phyloP scores from a whole-genome alignment of 2,329 filamentous ascomycete genomes.

The Fusarium tanahbumbuense region DNA sequence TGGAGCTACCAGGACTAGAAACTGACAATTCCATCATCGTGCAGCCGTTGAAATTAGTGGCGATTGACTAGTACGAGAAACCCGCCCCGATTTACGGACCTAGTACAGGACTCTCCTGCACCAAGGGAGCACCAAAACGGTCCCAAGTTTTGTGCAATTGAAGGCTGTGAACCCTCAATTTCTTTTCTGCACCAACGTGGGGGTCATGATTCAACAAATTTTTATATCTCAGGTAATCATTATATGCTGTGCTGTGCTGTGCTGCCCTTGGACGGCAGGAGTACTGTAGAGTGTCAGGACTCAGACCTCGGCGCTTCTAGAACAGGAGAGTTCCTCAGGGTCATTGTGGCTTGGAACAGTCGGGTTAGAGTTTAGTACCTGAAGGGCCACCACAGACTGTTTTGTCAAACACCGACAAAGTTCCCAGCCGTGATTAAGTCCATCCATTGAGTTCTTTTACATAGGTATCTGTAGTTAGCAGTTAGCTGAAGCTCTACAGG shows the following conservation, averaged over 20 bases:
- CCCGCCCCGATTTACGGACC: constrained; percentile 17
- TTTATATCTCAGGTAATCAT: not conserved
- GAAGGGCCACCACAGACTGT: constrained; percentile 6
- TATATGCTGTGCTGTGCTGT: not conserved
- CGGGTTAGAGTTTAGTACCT: constrained; percentile 33
- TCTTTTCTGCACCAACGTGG: constrained; percentile 7
- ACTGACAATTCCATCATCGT: constrained; percentile 36
- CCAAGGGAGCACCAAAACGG: constrained; percentile 18
- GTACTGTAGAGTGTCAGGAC: not conserved
- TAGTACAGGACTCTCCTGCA: not conserved
- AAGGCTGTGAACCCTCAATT: constrained; percentile 11
- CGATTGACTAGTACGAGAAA: constrained; percentile 28
- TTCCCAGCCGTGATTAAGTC: not conserved
- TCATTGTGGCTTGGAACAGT: constrained; percentile 35
- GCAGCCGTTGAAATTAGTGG: constrained; percentile 44
- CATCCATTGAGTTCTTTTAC: not conserved
- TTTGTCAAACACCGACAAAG: not conserved
- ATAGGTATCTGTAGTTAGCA: not conserved
- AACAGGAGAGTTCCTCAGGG: constrained; percentile 26
- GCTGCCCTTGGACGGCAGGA: constrained; percentile 18
- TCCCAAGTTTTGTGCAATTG: not conserved
- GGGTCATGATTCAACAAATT: constrained; percentile 1
- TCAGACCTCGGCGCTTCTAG: constrained; percentile 32
- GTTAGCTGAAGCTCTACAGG: constrained; percentile 26
- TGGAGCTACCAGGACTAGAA: constrained; percentile 9